phyloP scores from a whole-genome alignment of 345 rosid species.

The Melaleuca quinquenervia region DNA sequence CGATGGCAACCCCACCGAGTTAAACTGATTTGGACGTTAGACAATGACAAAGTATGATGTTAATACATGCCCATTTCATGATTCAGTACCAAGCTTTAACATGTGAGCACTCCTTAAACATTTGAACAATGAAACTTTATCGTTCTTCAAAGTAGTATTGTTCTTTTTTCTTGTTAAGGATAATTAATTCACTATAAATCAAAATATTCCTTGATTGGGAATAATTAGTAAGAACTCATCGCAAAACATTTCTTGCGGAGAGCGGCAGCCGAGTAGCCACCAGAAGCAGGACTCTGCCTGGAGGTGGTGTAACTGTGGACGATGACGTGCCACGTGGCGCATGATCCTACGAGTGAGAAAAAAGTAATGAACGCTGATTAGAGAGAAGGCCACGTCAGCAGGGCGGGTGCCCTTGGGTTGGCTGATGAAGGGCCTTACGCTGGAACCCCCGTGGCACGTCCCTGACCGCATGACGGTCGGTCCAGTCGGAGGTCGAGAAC shows the following conservation, averaged over 20 bases:
- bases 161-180: not conserved
- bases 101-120: not conserved
- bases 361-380: not conserved
- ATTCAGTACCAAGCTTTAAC: too few species aligned
- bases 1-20: not conserved
- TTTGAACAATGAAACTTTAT: not conserved
- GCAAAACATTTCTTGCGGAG: not conserved
- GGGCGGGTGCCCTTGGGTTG: too few species aligned
- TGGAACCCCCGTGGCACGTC: not conserved
- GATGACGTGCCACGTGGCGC: not conserved
- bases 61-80: not conserved
- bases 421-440: not conserved
- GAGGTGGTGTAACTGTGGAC: not conserved
- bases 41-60: not conserved
- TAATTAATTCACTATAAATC: not conserved
- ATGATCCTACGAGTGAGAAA: not conserved
- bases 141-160: not conserved
- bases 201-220: not conserved
- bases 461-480: not conserved
- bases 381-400: not conserved
- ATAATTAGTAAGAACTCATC: not conserved
- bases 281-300: not conserved
- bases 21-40: not conserved
- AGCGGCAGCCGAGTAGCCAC: not conserved
- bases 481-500: not conserved